Base-by-base conservation (phyloP, 1,284 basidiomycete species). In the Cryptococcus neoformans region DNA sequence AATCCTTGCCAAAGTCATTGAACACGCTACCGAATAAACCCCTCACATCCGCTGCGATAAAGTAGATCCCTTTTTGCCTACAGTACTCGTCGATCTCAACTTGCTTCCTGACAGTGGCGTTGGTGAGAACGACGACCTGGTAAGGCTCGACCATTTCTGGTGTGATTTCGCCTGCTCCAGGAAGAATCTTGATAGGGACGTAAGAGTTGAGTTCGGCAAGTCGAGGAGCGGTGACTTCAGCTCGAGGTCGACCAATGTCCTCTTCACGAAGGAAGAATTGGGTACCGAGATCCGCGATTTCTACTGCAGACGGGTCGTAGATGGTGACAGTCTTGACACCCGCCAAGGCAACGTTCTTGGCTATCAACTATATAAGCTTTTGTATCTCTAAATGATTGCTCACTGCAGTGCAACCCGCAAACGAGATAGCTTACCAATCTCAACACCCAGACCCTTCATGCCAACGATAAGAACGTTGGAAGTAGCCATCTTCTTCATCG, bases 401-500 rank as follows among this genome's bases (percentile, higher is more conserved):
- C 35, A 4, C 28, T 28, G 28, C 28, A 28, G 38, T 21, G 16
- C n/a, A 11, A 4, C 11, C 38, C 10, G 36, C 28, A 44, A 14
- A 28, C 10, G 11, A 16, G 6, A 17, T 6, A 21, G 76, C 81
- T 68, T 68, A 90, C 92, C 92, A 71, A 99, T 96, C 80, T 99
- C 96, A 56, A 92, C 92, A 58, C 96, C 96, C 58, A 99, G 81
- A 62, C 96, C 96, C 65, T 89, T 88, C 75, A 95, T 80, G 37
- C 96, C 96, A 46, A 97, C 88, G 65, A 99, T 87, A 61, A 99
- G 85, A 49, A 99, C 90, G 74, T 97, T 96, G 55, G 94, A 98
- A 35, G 85, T 83, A 7, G 96, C 95, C 96, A 99, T 99, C 74
- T 88, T 89, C 83, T 97, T 97, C 96, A 99, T 99, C 47, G 95